phyloP scores from a whole-genome alignment of 805 yeast species.

The Lipomyces spencermartinsiae region DNA sequence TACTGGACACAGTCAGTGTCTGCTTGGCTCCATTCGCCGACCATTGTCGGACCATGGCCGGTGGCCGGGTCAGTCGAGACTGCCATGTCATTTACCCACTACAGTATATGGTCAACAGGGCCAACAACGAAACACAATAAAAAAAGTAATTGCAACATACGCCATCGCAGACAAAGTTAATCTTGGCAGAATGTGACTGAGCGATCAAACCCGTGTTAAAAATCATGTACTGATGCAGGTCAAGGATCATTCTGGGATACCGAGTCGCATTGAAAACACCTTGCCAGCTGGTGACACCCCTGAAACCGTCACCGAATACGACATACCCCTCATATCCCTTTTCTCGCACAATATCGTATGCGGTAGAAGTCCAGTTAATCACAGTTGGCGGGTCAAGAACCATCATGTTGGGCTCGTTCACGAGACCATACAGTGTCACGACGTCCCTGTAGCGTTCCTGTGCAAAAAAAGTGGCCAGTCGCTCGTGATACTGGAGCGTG shows the following conservation, averaged over 20 bases:
- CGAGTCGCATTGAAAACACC: slow-evolving; percentile 53
- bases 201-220: slow-evolving; percentile 51
- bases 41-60: slow-evolving; percentile 67
- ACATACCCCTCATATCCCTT: slow-evolving; percentile 55
- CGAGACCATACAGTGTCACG: slow-evolving; percentile 76
- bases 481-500: slow-evolving; percentile 60
- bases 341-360: slow-evolving; percentile 63
- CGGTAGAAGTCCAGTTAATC: slow-evolving; percentile 60
- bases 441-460: slow-evolving; percentile 65
- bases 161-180: slow-evolving; percentile 48
- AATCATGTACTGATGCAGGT: slow-evolving; percentile 87
- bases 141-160: slow-evolving; percentile 5
- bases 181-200: slow-evolving; percentile 44
- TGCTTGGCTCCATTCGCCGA: slow-evolving; percentile 88
- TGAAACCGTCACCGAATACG: slow-evolving; percentile 80
- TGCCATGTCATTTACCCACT: slow-evolving; percentile 61
- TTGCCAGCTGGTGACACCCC: slow-evolving; percentile 66
- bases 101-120: background rate
- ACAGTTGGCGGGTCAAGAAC: slow-evolving; percentile 64
- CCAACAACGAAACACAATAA: background rate
- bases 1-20: slow-evolving; percentile 84
- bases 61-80: slow-evolving; percentile 60
- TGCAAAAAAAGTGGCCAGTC: slow-evolving; percentile 69
- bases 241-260: slow-evolving; percentile 72
- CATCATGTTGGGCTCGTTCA: slow-evolving; percentile 71